These are phyloP conservation scores for Trypanosoma vivax DNA, from an alignment of 208 protist genomes.

Conservation along the genomic window DNA sequence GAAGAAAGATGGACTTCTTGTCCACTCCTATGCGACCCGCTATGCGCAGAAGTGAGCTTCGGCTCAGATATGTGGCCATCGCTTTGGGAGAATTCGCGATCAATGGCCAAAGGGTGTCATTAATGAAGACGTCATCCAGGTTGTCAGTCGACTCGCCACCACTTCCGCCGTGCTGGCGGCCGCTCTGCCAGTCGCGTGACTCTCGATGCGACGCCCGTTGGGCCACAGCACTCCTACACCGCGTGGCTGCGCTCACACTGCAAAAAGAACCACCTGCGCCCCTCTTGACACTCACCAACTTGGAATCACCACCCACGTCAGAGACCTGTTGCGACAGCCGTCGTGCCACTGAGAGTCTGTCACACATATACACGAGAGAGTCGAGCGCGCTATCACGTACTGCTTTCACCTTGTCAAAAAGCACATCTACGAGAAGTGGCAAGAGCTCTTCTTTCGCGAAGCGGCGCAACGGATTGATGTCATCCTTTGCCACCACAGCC, in stretches of 20 bases:
- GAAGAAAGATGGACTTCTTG: conserved; percentile 53
- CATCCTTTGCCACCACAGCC: conserved; percentile 10
- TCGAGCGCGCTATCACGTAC: conserved; percentile 65
- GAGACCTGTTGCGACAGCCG: conserved; percentile 4
- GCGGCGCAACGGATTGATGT: conserved; percentile 34
- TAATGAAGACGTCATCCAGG: conserved; percentile 38
- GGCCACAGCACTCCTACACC: too few species aligned
- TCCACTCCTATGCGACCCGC: conserved; percentile 66
- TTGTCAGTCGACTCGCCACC: too few species aligned
- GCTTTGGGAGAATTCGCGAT: conserved; percentile 39
- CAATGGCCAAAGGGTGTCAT: conserved; percentile 70
- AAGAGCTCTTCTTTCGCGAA: conserved; percentile 61
- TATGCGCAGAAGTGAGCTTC: conserved; percentile 59
- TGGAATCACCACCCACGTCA: background rate
- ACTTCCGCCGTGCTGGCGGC: too few species aligned
- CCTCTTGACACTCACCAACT: background rate
- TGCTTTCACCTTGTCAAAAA: conserved; percentile 79
- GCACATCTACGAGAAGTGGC: conserved; percentile 47
- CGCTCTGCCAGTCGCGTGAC: too few species aligned
- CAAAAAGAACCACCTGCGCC: background rate
- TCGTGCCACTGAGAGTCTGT: conserved; percentile 6
- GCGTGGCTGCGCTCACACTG: background rate
- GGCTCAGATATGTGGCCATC: conserved; percentile 69
- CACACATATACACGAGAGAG: conserved; percentile 38
- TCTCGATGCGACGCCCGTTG: too few species aligned